Evolutionary conservation across 2,329 filamentous ascomycete species (phyloP).

Genomic region (Dactylellina cionopaga): DNA sequence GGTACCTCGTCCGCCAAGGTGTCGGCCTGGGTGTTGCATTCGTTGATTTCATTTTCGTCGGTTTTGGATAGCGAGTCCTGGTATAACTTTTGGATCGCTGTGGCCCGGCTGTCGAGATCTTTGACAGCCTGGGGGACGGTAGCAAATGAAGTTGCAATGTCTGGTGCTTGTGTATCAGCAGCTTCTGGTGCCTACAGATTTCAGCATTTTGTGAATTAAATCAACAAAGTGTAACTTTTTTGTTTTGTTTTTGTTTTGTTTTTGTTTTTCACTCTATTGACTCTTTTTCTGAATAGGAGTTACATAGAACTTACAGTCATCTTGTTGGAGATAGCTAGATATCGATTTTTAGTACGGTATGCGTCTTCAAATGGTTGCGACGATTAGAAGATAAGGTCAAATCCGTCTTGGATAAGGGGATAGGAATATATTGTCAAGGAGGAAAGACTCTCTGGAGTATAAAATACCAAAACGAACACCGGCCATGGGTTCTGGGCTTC

Average conservation of each 20-base stretch:
- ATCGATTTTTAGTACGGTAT: background rate
- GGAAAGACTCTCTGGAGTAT: background rate
- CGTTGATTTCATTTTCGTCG: conserved; percentile 13
- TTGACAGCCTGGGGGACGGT: background rate
- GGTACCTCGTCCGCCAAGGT: background rate
- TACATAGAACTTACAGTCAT: conserved; percentile 8
- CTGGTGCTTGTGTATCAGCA: background rate
- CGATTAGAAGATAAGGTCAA: background rate
- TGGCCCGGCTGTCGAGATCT: background rate
- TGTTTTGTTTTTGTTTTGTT: too few species aligned
- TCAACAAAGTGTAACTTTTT: too few species aligned
- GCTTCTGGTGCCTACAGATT: too few species aligned
- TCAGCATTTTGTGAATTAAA: too few species aligned
- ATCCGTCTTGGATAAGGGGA: background rate
- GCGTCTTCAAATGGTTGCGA: background rate
- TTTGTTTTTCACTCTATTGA: too few species aligned
- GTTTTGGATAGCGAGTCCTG: background rate
- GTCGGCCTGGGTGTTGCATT: background rate
- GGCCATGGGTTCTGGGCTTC: background rate
- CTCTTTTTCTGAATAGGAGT: too few species aligned
- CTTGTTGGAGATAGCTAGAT: background rate
- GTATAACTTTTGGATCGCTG: background rate
- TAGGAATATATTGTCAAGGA: background rate
- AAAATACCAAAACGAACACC: background rate
- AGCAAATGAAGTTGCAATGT: background rate